A percentile compares a stretch with the other conserved stretches of the same genome.
phyloP scores from a whole-genome alignment of 2,329 filamentous ascomycete species.

The Didymella keratinophila region DNA sequence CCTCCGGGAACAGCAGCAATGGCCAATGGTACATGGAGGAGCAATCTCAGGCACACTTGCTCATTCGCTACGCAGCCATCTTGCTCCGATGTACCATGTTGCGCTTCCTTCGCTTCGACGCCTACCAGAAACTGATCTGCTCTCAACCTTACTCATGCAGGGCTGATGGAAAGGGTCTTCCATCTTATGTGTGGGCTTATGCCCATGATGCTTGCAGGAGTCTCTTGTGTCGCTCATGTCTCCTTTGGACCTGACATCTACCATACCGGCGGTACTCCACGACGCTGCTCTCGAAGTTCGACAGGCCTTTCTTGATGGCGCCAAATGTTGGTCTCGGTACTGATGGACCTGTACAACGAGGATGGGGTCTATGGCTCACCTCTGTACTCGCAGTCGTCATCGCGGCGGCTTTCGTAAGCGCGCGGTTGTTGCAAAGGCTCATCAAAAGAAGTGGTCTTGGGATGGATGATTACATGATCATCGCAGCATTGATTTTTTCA shows the following conservation, averaged over 20 bases:
- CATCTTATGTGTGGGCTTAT: constrained; percentile 3
- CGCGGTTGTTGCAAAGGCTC: constrained; percentile 28
- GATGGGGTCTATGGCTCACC: constrained; percentile 35
- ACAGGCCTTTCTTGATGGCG: constrained; percentile 21
- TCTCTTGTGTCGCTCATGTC: background rate
- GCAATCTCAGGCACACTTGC: constrained; percentile 1
- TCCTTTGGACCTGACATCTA: constrained; percentile 2
- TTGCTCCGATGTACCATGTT: background rate
- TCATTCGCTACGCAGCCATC: constrained; percentile 4
- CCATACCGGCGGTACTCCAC: constrained; percentile 3
- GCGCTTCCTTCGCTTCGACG: constrained; percentile 1
- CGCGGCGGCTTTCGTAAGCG: constrained; percentile 28
- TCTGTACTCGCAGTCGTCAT: constrained; percentile 32
- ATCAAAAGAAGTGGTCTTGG: constrained; percentile 30
- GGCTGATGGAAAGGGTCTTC: background rate
- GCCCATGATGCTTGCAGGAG: constrained; percentile 4
- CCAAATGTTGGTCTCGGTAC: constrained; percentile 36
- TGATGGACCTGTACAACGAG: constrained; percentile 31
- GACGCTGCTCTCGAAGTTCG: background rate
- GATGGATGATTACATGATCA: constrained; percentile 36
- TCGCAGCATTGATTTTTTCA: constrained; percentile 29
- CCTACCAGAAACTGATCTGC: constrained; percentile 5
- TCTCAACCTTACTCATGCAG: background rate
- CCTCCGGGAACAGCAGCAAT: background rate
- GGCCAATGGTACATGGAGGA: background rate